These are phyloP conservation scores for Pseudocercospora eumusae DNA, from an alignment of 2,329 filamentous ascomycete genomes.

Conservation along the genomic window DNA sequence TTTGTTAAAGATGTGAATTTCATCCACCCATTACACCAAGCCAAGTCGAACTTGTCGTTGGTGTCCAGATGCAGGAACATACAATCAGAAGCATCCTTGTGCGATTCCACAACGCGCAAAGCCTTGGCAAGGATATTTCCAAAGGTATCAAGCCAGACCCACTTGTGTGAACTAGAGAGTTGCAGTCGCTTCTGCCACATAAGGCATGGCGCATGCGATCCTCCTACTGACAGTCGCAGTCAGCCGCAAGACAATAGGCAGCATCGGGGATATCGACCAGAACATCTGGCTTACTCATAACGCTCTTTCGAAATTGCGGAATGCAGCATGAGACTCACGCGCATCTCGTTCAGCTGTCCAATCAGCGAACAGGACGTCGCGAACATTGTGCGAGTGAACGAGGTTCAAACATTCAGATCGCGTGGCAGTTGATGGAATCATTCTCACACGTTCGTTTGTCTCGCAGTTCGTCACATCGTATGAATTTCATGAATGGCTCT, in stretches of 20 bases:
- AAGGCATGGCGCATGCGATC: no score
- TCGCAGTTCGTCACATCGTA: neutral
- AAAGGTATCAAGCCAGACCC: no score
- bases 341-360: neutral
- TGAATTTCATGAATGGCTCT: neutral
- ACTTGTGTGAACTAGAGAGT: no score
- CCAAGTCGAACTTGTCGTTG: neutral
- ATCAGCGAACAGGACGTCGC: neutral
- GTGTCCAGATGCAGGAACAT: neutral
- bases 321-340: neutral
- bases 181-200: no score
- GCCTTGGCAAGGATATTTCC: neutral
- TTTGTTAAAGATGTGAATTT: neutral
- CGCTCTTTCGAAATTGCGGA: neutral
- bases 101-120: neutral
- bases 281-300: neutral
- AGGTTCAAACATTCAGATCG: neutral
- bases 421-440: neutral
- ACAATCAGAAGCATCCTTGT: neutral
- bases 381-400: neutral
- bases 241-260: no score
- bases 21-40: neutral
- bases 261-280: neutral
- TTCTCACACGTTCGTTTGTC: neutral
- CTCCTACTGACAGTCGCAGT: no score